Evolutionary conservation across 2,329 filamentous ascomycete genomes (phyloP).

Genomic region (Monosporascus ibericus): DNA sequence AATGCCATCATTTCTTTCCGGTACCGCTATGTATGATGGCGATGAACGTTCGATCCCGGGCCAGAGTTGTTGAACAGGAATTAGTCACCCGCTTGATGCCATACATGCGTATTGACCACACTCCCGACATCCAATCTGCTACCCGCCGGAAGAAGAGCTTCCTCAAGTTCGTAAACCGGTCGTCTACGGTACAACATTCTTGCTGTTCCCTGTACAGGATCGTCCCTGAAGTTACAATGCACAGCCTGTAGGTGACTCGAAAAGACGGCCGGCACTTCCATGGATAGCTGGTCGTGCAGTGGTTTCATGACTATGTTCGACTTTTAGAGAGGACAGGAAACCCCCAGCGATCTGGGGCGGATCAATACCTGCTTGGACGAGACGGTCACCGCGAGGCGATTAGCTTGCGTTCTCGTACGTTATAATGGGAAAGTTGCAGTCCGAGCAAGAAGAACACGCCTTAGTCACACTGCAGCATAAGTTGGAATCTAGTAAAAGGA

Average conservation of each 20-base stretch:
- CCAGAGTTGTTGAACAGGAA: slow-evolving; percentile 72
- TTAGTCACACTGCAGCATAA: slow-evolving; percentile 76
- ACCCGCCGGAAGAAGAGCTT: slow-evolving; percentile 77
- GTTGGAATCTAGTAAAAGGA: slow-evolving; percentile 82
- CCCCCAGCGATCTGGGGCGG: slow-evolving; percentile 69
- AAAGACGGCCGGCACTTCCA: too few species aligned
- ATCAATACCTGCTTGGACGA: slow-evolving; percentile 62
- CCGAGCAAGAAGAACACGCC: slow-evolving; percentile 74
- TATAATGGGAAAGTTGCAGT: slow-evolving; percentile 88
- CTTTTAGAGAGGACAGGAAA: slow-evolving; percentile 58
- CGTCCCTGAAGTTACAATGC: too few species aligned
- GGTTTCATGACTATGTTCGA: slow-evolving; percentile 66
- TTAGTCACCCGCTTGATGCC: slow-evolving; percentile 80
- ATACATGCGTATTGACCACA: slow-evolving; percentile 70
- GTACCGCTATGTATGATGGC: slow-evolving; percentile 80
- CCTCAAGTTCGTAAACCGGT: too few species aligned
- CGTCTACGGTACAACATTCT: too few species aligned
- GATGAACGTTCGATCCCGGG: slow-evolving; percentile 67
- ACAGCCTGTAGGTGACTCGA: too few species aligned
- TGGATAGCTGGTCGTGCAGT: slow-evolving; percentile 44
- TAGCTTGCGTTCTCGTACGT: slow-evolving; percentile 85
- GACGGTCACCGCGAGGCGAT: slow-evolving; percentile 63
- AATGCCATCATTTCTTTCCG: slow-evolving; percentile 46
- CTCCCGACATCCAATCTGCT: slow-evolving; percentile 83
- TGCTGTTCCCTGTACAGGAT: too few species aligned